These are phyloP conservation scores for Arctium lappa DNA, from an alignment of 129 eudicot species.

Conservation along the genomic window DNA sequence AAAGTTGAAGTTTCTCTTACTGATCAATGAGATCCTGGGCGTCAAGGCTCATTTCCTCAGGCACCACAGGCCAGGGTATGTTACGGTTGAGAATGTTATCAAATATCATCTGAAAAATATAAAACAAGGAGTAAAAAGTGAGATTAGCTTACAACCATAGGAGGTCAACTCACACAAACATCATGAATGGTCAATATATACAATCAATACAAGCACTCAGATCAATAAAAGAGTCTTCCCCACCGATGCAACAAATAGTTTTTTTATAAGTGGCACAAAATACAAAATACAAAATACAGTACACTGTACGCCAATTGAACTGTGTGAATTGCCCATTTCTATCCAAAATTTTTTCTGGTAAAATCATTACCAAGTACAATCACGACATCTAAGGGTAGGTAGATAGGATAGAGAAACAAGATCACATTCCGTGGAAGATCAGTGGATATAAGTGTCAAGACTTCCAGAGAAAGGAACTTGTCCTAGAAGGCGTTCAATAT, in stretches of 20 bases:
- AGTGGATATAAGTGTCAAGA: too few species aligned
- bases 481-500: too few species aligned
- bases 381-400: not conserved
- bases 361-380: not conserved
- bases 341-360: not conserved
- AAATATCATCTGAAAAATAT: slow-evolving; percentile 64
- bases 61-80: slow-evolving; percentile 94
- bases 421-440: too few species aligned
- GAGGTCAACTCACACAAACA: not conserved
- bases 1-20: slow-evolving; percentile 42
- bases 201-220: not conserved
- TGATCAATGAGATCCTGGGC: slow-evolving; percentile 81
- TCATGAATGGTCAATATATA: not conserved
- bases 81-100: slow-evolving; percentile 92
- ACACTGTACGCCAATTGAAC: not conserved
- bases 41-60: slow-evolving; percentile 91
- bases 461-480: too few species aligned
- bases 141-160: not conserved
- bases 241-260: not conserved
- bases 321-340: not conserved
- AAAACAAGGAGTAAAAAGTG: not conserved
- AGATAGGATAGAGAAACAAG: too few species aligned
- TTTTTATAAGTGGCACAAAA: not conserved
- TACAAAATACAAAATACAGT: not conserved
- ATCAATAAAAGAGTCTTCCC: not conserved